These are phyloP conservation scores for Isoetes taiwanensis DNA, from an alignment of 75 land plant species.

Conservation along the genomic window DNA sequence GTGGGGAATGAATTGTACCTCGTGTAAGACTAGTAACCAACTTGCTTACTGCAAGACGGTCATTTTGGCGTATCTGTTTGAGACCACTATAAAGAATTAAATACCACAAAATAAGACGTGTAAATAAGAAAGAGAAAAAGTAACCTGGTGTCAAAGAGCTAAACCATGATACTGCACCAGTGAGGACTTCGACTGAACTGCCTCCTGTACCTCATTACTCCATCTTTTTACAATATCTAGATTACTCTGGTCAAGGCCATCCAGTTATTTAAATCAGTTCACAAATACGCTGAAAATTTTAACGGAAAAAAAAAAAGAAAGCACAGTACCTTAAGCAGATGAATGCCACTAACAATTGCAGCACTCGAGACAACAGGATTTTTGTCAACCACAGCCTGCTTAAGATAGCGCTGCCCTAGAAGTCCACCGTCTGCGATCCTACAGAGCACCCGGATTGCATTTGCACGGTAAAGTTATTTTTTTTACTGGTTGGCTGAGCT, in stretches of 20 bases:
- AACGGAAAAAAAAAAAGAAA: too few species aligned
- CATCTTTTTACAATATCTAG: constrained; percentile 93
- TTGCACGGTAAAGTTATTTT: constrained; percentile 90
- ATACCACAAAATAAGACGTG: too few species aligned
- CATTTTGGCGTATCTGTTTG: constrained; percentile 87
- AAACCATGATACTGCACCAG: constrained; percentile 95
- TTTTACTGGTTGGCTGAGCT: too few species aligned
- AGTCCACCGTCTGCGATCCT: constrained; percentile 88
- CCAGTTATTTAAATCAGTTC: too few species aligned
- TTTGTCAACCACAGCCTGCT: constrained; percentile 96
- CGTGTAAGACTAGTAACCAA: constrained; percentile 78
- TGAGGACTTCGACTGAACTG: constrained; percentile 87
- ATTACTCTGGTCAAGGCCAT: too few species aligned
- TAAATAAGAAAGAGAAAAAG: too few species aligned
- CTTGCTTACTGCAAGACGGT: constrained; percentile 88
- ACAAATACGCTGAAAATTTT: too few species aligned
- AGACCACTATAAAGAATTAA: too few species aligned
- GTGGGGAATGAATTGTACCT: constrained; percentile 81
- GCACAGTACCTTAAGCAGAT: constrained; percentile 71
- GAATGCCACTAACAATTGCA: constrained; percentile 93
- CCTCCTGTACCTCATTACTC: constrained; percentile 99
- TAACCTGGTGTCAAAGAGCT: constrained; percentile 84
- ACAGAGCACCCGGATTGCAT: constrained; percentile 88
- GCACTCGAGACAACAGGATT: constrained; percentile 97
- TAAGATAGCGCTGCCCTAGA: constrained; percentile 80